These are phyloP conservation scores for Boletellus ananas DNA, from an alignment of 768 basidiomycete genomes.

Conservation along the genomic window DNA sequence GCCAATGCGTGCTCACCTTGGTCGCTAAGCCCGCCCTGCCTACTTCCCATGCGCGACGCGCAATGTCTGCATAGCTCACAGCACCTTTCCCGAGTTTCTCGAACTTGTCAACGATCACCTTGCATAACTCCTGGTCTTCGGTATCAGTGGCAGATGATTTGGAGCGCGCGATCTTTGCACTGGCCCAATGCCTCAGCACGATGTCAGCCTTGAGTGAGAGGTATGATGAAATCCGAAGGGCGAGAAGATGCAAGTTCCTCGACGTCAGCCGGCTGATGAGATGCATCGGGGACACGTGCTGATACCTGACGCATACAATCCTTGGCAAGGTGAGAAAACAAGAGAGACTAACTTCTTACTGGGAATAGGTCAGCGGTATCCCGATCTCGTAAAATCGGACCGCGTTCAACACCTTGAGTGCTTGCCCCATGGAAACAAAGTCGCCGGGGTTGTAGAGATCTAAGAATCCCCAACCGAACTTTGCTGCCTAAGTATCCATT, in stretches of 20 bases:
- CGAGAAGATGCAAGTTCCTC: constrained; percentile 86
- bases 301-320: constrained; percentile 53
- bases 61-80: constrained; percentile 94
- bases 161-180: constrained; percentile 80
- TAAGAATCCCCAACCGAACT: constrained; percentile 91
- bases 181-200: constrained; percentile 95
- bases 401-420: constrained; percentile 90
- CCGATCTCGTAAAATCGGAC: constrained; percentile 90
- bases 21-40: constrained; percentile 79
- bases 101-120: constrained; percentile 86
- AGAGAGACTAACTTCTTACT: constrained; percentile 49
- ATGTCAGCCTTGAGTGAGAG: constrained; percentile 79
- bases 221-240: constrained; percentile 84
- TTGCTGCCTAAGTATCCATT: constrained; percentile 67
- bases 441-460: constrained; percentile 91
- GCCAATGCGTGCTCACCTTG: constrained; percentile 47
- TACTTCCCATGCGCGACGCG: constrained; percentile 88
- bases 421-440: constrained; percentile 89
- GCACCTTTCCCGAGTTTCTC: constrained; percentile 70
- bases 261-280: constrained; percentile 81
- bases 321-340: constrained; percentile 3
- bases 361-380: constrained; percentile 85
- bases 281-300: constrained; percentile 72
- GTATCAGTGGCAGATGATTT: constrained; percentile 55
- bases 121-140: constrained; percentile 77